These are phyloP conservation scores for Apiotrichum sp. DNA, from an alignment of 1,284 basidiomycete species.

Conservation along the genomic window DNA sequence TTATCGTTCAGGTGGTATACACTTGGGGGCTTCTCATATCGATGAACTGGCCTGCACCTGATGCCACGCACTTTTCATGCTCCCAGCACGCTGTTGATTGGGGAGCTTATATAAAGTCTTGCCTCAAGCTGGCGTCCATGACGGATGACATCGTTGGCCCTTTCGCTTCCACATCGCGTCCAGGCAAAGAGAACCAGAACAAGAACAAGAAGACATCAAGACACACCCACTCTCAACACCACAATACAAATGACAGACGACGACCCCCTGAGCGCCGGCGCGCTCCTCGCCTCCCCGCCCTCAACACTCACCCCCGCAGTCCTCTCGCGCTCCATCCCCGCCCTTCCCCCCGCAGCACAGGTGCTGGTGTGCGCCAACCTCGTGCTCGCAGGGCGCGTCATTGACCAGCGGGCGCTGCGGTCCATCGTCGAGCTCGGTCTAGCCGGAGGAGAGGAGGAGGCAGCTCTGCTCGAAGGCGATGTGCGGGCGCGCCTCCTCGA, in stretches of 20 bases:
- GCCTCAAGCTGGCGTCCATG: no score
- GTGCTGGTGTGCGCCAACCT: constrained; percentile 17
- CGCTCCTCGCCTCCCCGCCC: constrained; percentile 6
- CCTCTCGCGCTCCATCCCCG: constrained; percentile 3
- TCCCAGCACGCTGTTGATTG: no score
- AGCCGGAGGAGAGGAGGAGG: constrained; percentile 12
- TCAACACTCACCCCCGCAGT: constrained; percentile 1
- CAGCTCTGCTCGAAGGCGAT: constrained; percentile 13
- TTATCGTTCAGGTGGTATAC: no score
- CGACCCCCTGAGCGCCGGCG: neutral
- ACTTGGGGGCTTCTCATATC: no score
- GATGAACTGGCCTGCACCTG: no score
- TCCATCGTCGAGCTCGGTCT: constrained; percentile 29
- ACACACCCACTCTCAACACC: no score
- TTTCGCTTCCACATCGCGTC: no score
- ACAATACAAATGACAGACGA: neutral
- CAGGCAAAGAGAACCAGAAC: no score
- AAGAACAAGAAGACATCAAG: no score
- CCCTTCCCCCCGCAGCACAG: neutral
- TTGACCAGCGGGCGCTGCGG: constrained; percentile 22
- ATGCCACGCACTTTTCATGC: no score
- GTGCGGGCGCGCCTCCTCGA: constrained; percentile 9
- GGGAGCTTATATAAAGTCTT: no score
- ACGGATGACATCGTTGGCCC: no score
- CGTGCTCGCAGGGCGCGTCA: constrained; percentile 11